Evolutionary conservation across 2,329 filamentous ascomycete species (phyloP), one percentile per base, ranked within the genome.

Genomic region (Cytospora mali): DNA sequence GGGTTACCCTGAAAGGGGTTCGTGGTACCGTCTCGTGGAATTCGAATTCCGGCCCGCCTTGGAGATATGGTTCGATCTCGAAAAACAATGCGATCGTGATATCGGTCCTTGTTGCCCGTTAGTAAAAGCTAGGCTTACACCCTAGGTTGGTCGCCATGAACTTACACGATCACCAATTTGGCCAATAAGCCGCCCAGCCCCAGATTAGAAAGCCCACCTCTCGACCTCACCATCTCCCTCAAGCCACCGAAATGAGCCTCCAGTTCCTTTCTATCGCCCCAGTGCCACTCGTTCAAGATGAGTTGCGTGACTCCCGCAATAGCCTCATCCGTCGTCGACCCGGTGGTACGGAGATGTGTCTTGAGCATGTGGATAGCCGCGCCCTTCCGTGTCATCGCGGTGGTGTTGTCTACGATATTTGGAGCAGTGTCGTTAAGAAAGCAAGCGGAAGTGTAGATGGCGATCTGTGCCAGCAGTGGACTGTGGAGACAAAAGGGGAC

Each of bases 261-360:
- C 13, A 84, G 72, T 63, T 80, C 78, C 42, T 74, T 69, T 0
- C 75, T 76, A 28, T 76, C 77, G 6, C 81, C 80, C 80, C 81
- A 83, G 67, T 82, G 83, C 82, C 82, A 85, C 62, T 83, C 82
- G 52, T 81, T 77, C 27, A 81, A 70, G 25, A 81, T 75, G 64
- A 84, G 75, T 68, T 83, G 81, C 1, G 79, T 71, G 6, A 83
- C 79, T 3, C 75, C 80, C 6, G 81, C 75, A 46, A 84, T 77
- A 4, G 78, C 76, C 33, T 77, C 75, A 65, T 83, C 81, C 58
- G 73, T 78, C 0, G 76, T 76, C n/a, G 72, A 69, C 2, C 69
- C 68, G 4, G 74, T 67, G 21, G 74, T 70, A 42, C 72, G 72
- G 18, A 84, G 75, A 48, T 80, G 78, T 48, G 79, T 74, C 65